A percentile compares a stretch with the other conserved stretches of the same genome.
Evolutionary conservation across 208 protist species (phyloP).

Genomic region (Lotmaria passim): DNA sequence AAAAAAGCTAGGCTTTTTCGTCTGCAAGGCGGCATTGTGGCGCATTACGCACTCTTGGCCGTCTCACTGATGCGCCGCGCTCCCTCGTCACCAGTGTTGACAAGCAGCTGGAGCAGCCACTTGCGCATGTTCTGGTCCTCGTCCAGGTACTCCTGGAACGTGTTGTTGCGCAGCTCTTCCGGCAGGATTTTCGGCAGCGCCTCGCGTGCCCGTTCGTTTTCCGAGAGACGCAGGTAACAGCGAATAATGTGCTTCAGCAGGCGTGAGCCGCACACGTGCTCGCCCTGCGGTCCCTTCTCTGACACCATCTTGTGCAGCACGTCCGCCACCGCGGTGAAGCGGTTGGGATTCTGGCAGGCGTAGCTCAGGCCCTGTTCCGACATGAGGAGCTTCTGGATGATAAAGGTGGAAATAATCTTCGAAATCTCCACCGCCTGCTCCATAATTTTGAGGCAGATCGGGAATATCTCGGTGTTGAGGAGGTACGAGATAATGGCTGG

Average conservation of each 20-base stretch:
- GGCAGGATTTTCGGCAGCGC: constrained; percentile 80
- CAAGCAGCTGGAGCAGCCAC: constrained; percentile 80
- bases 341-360: constrained; percentile 96
- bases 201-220: constrained; percentile 91
- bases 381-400: constrained; percentile 99
- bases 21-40: too few species aligned
- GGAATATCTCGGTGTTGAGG: constrained; percentile 99
- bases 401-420: constrained; percentile 99
- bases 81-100: constrained; percentile 84
- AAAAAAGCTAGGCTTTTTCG: too few species aligned
- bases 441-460: constrained; percentile 99
- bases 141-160: constrained; percentile 73
- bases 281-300: constrained; percentile 68
- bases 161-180: constrained; percentile 85
- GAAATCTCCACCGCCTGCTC: constrained; percentile 97
- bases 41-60: constrained; percentile 20
- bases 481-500: constrained; percentile 96
- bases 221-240: constrained; percentile 98
- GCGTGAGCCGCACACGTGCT: constrained; percentile 82
- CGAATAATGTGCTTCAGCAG: constrained; percentile 99
- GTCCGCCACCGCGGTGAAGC: constrained; percentile 95
- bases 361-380: constrained; percentile 98
- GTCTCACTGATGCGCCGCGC: constrained; percentile 55
- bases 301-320: constrained; percentile 97
- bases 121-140: constrained; percentile 76